Evolutionary conservation across 352 stramenopile species (phyloP), one percentile per base, ranked within the genome.

Genomic region (Phytophthora melonis): DNA sequence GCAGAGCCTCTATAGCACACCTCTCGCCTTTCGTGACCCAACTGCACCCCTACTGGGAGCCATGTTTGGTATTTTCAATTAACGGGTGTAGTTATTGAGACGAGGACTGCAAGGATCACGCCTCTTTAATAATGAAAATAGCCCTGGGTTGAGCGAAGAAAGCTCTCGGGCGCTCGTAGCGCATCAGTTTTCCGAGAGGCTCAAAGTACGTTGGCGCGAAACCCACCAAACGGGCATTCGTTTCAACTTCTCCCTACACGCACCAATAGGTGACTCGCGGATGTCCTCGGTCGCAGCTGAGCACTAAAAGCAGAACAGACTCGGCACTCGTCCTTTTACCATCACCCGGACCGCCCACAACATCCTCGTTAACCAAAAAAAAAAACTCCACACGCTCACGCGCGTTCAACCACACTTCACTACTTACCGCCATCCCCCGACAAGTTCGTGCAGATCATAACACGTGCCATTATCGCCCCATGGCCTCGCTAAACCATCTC

Each of bases 211-310:
- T 43, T 43, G 36, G 36, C 27, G 32, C 9, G 58, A 78, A 73
- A 68, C 71, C 64, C 71, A 71, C 60, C 61, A 75, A 78, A 62
- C 66, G 56, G 61, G 41, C 53, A 27, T 60, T 74, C 71, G 71
- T 78, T 78, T 78, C 71, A 68, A 16, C 32, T 68, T 68, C 61
- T 65, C 45, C 59, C 54, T 53, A 47, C 57, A 68, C 36, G 25
- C 19, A 30, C 32, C 45, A 23, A 55, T 21, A 27, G 45, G 58
- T 70, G n/a, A 23, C 32, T 69, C 54, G 63, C 27, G 25, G 55
- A 57, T 59, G 45, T 71, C 55, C 61, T 59, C 63, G 57, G 67
- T 75, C 66, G 14, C 60, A 78, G 23, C n/a, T 52, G 32, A 10
- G 6, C 30, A n/a, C 45, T 45, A 54, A 36, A 43, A 50, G 45